Percentiles rank a stretch among this genome's conserved stretches.
phyloP scores from a whole-genome alignment of 306 rosid genomes.

The Fragaria nilgerrensis region DNA sequence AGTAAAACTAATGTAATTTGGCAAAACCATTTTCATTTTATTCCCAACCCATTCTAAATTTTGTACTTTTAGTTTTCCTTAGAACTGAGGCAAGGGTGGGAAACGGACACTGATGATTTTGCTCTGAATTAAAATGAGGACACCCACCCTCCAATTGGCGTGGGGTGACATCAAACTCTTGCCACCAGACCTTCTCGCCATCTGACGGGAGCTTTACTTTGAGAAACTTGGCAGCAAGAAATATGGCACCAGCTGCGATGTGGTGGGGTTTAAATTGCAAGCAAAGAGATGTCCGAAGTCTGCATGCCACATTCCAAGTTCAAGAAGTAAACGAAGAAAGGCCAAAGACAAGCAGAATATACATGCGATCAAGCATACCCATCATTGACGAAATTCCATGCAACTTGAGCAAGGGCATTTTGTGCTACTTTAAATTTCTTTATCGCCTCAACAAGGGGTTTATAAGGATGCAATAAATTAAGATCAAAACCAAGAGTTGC shows the following conservation, averaged over 20 bases:
- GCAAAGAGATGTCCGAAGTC: conserved; percentile 98
- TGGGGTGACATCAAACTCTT: conserved; percentile 98
- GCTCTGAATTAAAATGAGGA: conserved; percentile 44
- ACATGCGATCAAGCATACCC: conserved; percentile 64
- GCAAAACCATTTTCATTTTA: neutral
- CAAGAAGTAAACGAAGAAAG: conserved; percentile 44
- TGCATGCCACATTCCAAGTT: conserved; percentile 71
- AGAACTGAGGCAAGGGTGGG: conserved; percentile 8
- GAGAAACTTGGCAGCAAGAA: conserved; percentile 98
- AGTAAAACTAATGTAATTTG: neutral
- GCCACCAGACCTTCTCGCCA: conserved; percentile 99
- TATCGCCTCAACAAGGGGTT: conserved; percentile 98
- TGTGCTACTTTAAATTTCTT: conserved; percentile 98
- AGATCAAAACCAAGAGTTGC: conserved; percentile 96
- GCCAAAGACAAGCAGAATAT: conserved; percentile 40
- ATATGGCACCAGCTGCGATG: conserved; percentile 99
- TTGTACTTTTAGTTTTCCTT: neutral
- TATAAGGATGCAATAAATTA: conserved; percentile 93
- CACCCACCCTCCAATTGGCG: conserved; percentile 99
- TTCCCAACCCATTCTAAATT: neutral
- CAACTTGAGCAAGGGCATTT: conserved; percentile 98
- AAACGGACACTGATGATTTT: conserved; percentile 17
- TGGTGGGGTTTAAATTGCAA: conserved; percentile 99
- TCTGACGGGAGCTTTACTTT: conserved; percentile 98
- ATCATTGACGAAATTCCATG: conserved; percentile 98